Conservation (phyloP, 1,284 basidiomycete genomes). For the Pseudozyma tsukubaensis region DNA sequence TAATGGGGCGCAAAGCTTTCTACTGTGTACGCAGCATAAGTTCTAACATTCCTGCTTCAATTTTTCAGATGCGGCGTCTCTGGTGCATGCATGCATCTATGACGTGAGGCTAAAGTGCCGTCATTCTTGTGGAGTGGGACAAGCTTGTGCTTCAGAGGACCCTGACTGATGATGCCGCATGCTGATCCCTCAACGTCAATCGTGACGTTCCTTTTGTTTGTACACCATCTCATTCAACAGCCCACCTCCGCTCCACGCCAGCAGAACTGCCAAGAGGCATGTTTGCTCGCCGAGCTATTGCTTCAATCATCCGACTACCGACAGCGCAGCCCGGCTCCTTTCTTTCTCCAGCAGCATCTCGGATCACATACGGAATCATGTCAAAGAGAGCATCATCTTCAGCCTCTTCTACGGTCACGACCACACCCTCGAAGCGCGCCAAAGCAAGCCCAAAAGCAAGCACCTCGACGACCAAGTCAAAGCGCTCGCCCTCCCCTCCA, state of each 20-base stretch:
- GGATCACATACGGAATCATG: constrained; percentile 6
- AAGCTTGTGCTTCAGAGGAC: not conserved
- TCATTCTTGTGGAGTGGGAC: constrained; percentile 4
- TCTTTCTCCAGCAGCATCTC: not conserved
- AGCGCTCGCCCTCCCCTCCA: not conserved
- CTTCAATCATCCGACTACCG: not conserved
- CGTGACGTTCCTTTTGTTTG: too few species aligned
- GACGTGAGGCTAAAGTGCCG: constrained; percentile 16
- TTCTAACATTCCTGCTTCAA: not conserved
- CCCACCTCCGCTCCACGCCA: not conserved
- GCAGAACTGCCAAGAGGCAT: not conserved
- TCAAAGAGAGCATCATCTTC: constrained; percentile 17
- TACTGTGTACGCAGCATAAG: too few species aligned
- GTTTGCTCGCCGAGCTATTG: constrained; percentile 3
- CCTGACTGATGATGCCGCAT: constrained; percentile 12
- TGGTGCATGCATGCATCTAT: constrained; percentile 1
- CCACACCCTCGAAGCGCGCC: not conserved
- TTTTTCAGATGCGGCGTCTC: not conserved
- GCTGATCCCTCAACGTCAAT: not conserved
- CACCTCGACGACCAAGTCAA: not conserved
- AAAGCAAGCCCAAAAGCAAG: constrained; percentile 3
- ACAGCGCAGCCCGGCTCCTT: not conserved
- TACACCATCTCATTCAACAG: not conserved
- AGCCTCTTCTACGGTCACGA: not conserved
- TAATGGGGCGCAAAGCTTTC: not conserved